Evolutionary conservation across 257 asterid species (phyloP).

Genomic region (Gardenia jasminoides): DNA sequence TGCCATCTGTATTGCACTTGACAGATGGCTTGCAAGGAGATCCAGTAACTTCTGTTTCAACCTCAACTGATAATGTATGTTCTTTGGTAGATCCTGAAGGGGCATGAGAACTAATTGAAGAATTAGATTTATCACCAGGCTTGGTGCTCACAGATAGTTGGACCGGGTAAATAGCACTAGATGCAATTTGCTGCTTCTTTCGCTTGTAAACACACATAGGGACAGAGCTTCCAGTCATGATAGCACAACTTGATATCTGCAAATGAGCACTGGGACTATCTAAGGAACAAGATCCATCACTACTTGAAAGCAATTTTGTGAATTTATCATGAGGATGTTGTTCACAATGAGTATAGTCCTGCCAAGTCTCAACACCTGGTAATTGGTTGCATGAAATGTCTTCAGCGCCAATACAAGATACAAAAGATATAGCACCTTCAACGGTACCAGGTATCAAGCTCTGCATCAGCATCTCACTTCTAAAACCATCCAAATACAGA

Average conservation of each 20-base stretch:
- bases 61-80: slow-evolving; percentile 28
- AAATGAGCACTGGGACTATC: slow-evolving; percentile 21
- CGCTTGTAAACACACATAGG: slow-evolving; percentile 34
- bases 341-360: slow-evolving; percentile 21
- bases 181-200: slow-evolving; percentile 25
- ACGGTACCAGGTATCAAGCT: slow-evolving; percentile 18
- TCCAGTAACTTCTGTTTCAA: slow-evolving; percentile 33
- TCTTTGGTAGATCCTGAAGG: slow-evolving; percentile 39
- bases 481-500: neutral
- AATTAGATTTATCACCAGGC: slow-evolving; percentile 35
- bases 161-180: slow-evolving; percentile 25
- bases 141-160: slow-evolving; percentile 27
- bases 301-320: slow-evolving; percentile 6
- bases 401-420: slow-evolving; percentile 18
- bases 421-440: slow-evolving; percentile 21
- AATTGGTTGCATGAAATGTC: slow-evolving; percentile 18
- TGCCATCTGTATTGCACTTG: slow-evolving; percentile 28
- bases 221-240: slow-evolving; percentile 26
- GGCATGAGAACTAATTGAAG: slow-evolving; percentile 46
- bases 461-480: slow-evolving; percentile 20
- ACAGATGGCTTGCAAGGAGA: slow-evolving; percentile 21
- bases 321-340: slow-evolving; percentile 16
- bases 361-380: slow-evolving; percentile 20
- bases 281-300: slow-evolving; percentile 21
- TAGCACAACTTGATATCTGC: slow-evolving; percentile 21